A percentile compares a stretch with the other conserved stretches of the same genome.
These are phyloP conservation scores for Beta vulgaris DNA, from an alignment of 148 eudicot genomes.

Conservation along the genomic window DNA sequence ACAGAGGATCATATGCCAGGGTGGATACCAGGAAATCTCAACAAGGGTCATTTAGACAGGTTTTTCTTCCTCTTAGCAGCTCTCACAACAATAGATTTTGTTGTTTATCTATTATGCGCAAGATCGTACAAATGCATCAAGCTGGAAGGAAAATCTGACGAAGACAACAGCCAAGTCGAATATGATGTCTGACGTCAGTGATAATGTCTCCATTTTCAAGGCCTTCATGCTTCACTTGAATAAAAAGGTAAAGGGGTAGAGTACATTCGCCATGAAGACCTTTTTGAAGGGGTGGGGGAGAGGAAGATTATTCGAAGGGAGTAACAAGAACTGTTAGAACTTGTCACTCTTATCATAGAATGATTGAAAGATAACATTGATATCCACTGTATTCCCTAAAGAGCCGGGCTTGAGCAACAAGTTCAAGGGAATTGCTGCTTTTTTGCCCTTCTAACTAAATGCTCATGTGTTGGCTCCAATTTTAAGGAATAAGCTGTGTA, in stretches of 20 bases:
- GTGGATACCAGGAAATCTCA: conserved; percentile 88
- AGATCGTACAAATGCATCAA: conserved; percentile 70
- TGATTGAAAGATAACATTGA: conserved; percentile 6
- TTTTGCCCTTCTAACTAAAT: conserved; percentile 10
- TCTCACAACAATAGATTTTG: conserved; percentile 54
- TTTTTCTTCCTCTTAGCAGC: conserved; percentile 78
- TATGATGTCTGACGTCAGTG: conserved; percentile 25
- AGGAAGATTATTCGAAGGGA: neutral
- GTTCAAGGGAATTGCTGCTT: conserved; percentile 13
- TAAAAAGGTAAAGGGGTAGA: conserved; percentile 7
- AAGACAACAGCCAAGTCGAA: conserved; percentile 27
- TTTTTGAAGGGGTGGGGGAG: neutral
- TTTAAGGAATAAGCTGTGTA: conserved; percentile 25
- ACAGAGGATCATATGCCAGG: conserved; percentile 70
- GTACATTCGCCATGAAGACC: conserved; percentile 4
- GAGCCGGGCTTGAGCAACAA: conserved; percentile 8
- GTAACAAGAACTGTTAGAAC: conserved; percentile 8
- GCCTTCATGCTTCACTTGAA: conserved; percentile 19
- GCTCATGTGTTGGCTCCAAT: conserved; percentile 8
- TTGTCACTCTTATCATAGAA: conserved; percentile 12
- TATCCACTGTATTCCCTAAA: neutral
- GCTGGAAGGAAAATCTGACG: conserved; percentile 42
- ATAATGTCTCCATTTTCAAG: neutral
- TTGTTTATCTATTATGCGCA: conserved; percentile 57
- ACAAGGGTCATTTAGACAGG: conserved; percentile 78